Evolutionary conservation across 169 alveolate species (phyloP), one percentile per base, ranked within the genome.

Genomic region (Plasmodium reichenowi): DNA sequence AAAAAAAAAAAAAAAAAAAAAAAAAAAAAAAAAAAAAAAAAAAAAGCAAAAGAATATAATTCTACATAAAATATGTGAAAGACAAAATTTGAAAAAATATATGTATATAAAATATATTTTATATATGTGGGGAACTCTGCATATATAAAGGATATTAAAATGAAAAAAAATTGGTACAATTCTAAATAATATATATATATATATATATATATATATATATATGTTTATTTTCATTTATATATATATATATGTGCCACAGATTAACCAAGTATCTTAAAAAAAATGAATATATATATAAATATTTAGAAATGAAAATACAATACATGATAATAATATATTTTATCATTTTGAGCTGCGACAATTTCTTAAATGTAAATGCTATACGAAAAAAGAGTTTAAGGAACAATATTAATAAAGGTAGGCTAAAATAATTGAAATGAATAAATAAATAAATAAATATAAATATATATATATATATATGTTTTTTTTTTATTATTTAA

Each of bases 371-470:
- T 43, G 78, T 64, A 43, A 66, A 64, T 54, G 71, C 89, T 13
- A 17, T 78, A 52, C 24, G 24, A 26, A 78, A 66, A 58, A 76
- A 76, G 13, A 73, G 38, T 29, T 52, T 78, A 66, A 63, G 60
- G 50, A 29, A 72, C 50, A 64, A 24, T 70, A 24, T 78, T n/a
- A 78, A 78, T 66, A 71, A 71, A 64, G 89, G 89, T 78, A 78
- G 7, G 26, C 26, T 5, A 17, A 38, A 38, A 38, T 38, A 38
- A 38, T 38, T 6, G 47, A 4, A 38, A 38, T 38, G 2, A 38
- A 38, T 38, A 38, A 32, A 32, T 32, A 32, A 5, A 32, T 32
- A 62, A 4, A 24, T 62, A 24, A 8, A 62, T 8, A 62, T n/a
- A 62, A 9, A 63, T 8, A 63, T 20, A 63, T 20, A 63, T 63